These are phyloP conservation scores for Rugonectria rugulosa DNA, from an alignment of 2,329 filamentous ascomycete genomes.

Conservation along the genomic window DNA sequence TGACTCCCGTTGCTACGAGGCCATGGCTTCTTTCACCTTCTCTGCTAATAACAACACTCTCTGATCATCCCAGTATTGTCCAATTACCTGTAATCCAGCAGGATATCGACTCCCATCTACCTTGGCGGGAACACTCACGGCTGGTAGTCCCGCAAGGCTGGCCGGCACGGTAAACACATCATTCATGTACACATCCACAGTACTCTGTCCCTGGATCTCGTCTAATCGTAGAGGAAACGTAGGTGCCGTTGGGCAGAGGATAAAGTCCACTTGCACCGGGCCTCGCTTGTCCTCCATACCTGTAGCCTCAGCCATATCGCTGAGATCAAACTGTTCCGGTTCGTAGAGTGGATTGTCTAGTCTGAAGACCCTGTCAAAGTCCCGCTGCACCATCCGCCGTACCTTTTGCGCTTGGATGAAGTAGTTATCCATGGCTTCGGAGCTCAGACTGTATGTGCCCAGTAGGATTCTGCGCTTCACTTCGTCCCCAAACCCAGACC, in stretches of 20 bases:
- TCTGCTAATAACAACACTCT: slow-evolving; percentile 67
- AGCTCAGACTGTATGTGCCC: slow-evolving; percentile 89
- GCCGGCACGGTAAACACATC: slow-evolving; percentile 97
- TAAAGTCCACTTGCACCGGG: slow-evolving; percentile 77
- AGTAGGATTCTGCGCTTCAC: slow-evolving; percentile 87
- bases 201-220: slow-evolving; percentile 61
- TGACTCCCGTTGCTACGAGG: slow-evolving; percentile 14
- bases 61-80: slow-evolving; percentile 81
- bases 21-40: slow-evolving; percentile 47
- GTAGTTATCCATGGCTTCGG: slow-evolving; percentile 92
- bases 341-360: slow-evolving; percentile 72
- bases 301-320: slow-evolving; percentile 63
- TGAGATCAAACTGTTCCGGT: slow-evolving; percentile 62
- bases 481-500: slow-evolving; percentile 80
- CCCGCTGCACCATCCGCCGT: slow-evolving; percentile 80
- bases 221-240: slow-evolving; percentile 72
- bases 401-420: slow-evolving; percentile 94
- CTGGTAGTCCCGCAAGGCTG: slow-evolving; percentile 88
- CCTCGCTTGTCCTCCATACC: slow-evolving; percentile 63
- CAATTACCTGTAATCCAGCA: slow-evolving; percentile 76
- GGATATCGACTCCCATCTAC: slow-evolving; percentile 44
- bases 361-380: slow-evolving; percentile 84
- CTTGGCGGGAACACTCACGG: slow-evolving; percentile 76
- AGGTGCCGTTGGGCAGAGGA: slow-evolving; percentile 88
- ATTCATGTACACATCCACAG: slow-evolving; percentile 85